Evolutionary conservation across 202 grass and related monocot species (phyloP), one percentile per base, ranked within the genome.

Genomic region (Brachypodium distachyon): DNA sequence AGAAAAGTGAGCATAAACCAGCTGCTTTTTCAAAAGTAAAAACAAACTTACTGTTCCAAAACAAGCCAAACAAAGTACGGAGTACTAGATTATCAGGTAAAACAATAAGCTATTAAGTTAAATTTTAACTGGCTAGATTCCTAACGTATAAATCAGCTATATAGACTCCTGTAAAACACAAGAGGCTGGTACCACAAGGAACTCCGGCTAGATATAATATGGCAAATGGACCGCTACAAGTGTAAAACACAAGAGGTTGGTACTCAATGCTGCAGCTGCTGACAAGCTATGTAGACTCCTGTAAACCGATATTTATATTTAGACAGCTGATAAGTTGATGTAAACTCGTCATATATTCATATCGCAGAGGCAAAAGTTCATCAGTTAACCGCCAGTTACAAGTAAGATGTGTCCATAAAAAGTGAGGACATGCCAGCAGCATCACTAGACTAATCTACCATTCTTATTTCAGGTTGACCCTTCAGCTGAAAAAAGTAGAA

Each of bases 341-440:
- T 85, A 72, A 89, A 81, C 40, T 70, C 57, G 48, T 71, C 65
- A 80, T 89, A 72, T 84, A 85, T 85, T 85, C 49, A 85, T 85
- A 85, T 72, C 5, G 27, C 57, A 36, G 67, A 89, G 54, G 71
- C 70, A 76, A 37, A 76, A 81, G 65, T 72, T 80, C 58, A 29
- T 61, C 31, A 70, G 25, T 43, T 8, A 47, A 47, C 41, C 46
- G 64, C 9, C 28, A 16, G 48, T 76, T 84, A 81, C 81, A 88
- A 71, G 86, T 49, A 89, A 89, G 70, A 72, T 44, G 85, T 85
- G 82, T 65, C 82, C 87, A 77, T 67, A 76, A 89, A 89, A 89
- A 89, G 57, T 72, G 57, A 77, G 87, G 87, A 81, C 82, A 81
- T 59, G 77, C 71, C 65, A 70, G 73, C 72, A 81, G 77, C 64